Conservation (phyloP, 148 eudicot species). For the Gaultheria prostrata region DNA sequence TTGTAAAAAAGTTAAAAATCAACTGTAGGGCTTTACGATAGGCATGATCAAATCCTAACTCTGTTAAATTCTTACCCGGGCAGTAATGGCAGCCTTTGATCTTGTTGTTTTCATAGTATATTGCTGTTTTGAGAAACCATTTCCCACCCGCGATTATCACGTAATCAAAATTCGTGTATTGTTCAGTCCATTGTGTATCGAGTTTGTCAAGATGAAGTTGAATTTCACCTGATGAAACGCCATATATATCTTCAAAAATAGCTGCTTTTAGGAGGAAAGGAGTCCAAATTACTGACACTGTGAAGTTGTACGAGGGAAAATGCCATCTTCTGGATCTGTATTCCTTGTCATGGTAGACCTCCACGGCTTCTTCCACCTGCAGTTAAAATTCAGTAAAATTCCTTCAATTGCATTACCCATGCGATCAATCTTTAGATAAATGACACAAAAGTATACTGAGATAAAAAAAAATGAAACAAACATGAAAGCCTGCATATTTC, state of each 20-base stretch:
- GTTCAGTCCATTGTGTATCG: slow-evolving; percentile 54
- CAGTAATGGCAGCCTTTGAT: slow-evolving; percentile 72
- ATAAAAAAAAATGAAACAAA: not conserved
- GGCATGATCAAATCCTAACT: slow-evolving; percentile 56
- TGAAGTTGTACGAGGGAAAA: slow-evolving; percentile 66
- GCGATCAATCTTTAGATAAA: not conserved
- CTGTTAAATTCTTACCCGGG: slow-evolving; percentile 47
- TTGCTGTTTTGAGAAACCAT: slow-evolving; percentile 67
- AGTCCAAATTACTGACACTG: slow-evolving; percentile 64
- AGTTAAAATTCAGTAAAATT: not conserved
- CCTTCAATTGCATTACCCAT: not conserved
- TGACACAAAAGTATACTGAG: not conserved
- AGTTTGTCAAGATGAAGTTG: slow-evolving; percentile 70
- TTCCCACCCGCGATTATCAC: slow-evolving; percentile 60
- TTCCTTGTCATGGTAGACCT: slow-evolving; percentile 64
- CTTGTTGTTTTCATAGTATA: slow-evolving; percentile 60
- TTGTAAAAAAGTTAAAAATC: slow-evolving; percentile 32
- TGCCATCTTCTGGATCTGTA: slow-evolving; percentile 59
- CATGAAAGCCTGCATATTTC: not conserved
- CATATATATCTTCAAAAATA: slow-evolving; percentile 59
- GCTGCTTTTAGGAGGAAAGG: slow-evolving; percentile 67
- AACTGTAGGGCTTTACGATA: slow-evolving; percentile 43
- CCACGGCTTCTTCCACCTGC: slow-evolving; percentile 65
- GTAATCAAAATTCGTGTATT: slow-evolving; percentile 50
- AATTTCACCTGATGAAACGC: slow-evolving; percentile 46